Conservation (phyloP, 129 eudicot species). For the Glebionis coronaria region DNA sequence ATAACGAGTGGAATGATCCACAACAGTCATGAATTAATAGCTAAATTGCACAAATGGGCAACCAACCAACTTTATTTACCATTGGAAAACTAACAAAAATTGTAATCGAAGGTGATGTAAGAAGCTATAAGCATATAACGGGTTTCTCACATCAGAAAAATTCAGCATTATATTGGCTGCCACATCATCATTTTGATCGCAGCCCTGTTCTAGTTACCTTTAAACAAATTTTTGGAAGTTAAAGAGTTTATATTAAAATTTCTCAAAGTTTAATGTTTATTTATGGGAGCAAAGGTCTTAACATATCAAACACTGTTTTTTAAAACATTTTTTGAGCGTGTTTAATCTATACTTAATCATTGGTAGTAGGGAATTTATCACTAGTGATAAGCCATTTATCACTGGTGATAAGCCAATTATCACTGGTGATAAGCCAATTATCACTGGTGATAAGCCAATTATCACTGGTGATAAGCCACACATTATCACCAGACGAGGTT, state of each 20-base stretch:
- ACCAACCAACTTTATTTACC: slow-evolving; percentile 7
- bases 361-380: no score
- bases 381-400: no score
- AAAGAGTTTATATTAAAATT: not conserved
- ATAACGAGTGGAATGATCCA: not conserved
- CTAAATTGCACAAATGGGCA: not conserved
- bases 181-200: slow-evolving; percentile 1
- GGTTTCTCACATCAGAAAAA: not conserved
- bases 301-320: no score
- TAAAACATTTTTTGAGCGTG: no score
- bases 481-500: no score
- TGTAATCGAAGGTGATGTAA: no score
- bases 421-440: no score
- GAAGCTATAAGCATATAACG: not conserved
- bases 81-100: not conserved
- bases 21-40: no score
- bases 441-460: no score
- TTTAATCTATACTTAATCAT: no score
- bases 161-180: slow-evolving; percentile 8
- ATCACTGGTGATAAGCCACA: no score
- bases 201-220: not conserved
- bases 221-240: not conserved
- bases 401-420: no score
- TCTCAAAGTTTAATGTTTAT: not conserved
- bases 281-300: slow-evolving; percentile 18